Conservation (phyloP, 139 green algal genomes). For the Prasinococcaceae sp. region DNA sequence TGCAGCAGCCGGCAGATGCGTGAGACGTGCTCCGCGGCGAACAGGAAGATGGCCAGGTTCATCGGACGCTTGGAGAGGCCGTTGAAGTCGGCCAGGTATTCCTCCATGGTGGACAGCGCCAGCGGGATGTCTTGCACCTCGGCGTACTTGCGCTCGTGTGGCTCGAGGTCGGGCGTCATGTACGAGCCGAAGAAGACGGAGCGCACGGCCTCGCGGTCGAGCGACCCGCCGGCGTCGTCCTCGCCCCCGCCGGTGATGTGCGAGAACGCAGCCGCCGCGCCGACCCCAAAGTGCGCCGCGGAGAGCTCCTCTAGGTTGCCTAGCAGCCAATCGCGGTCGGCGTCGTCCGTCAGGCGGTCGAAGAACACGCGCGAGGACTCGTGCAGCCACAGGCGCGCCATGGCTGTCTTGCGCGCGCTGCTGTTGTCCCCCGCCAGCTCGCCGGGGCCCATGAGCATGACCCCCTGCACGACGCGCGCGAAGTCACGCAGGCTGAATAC, state of each 20-base stretch:
- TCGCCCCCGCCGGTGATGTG: conserved; percentile 10
- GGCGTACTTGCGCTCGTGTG: conserved; percentile 12
- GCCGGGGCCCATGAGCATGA: conserved; percentile 9
- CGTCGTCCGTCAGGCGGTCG: conserved; percentile 33
- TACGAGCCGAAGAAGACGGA: conserved; percentile 65
- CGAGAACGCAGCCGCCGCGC: too few species aligned
- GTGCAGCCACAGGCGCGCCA: conserved; percentile 35
- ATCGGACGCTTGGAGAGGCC: conserved; percentile 23
- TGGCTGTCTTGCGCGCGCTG: neutral
- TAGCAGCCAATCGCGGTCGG: conserved; percentile 30
- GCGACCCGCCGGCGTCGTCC: neutral
- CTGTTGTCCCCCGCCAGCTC: neutral
- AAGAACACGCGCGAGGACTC: conserved; percentile 35
- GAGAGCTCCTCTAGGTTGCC: conserved; percentile 24
- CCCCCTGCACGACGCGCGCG: conserved; percentile 21
- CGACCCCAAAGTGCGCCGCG: conserved; percentile 54
- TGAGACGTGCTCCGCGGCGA: conserved; percentile 28
- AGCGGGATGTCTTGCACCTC: conserved; percentile 18
- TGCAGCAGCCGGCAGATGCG: conserved; percentile 25
- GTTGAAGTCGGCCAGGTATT: conserved; percentile 31
- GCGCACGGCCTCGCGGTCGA: conserved; percentile 35
- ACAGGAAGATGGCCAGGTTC: conserved; percentile 35
- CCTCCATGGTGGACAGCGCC: conserved; percentile 19
- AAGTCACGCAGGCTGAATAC: conserved; percentile 32
- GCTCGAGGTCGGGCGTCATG: conserved; percentile 1